Evolutionary conservation across 306 rosid genomes (phyloP), one percentile per base, ranked within the genome.

Genomic region (Lotus japonicus): DNA sequence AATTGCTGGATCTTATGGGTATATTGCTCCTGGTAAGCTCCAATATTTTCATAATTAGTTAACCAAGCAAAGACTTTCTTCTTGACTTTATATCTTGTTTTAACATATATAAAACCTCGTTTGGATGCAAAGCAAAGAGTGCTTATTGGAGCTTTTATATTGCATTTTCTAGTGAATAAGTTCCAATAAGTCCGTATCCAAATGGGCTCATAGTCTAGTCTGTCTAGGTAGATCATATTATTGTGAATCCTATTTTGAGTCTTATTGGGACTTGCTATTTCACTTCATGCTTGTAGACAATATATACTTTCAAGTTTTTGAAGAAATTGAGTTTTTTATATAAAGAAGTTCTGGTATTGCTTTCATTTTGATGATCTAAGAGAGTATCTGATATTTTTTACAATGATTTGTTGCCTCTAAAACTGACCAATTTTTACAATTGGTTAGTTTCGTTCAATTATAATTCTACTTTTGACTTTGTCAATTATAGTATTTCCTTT

Each of bases 1-100:
- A 9, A 95, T 95, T 77, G 99, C 99, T 35, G 99, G 99, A 55
- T 95, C 99, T 8, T 95, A 95, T 79, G 99, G 99, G 2, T 95
- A 95, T 71, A 95, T 95, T 58, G 99, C 99, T 76, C 99, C 99
- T 28, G 99, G 97, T 95, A 84, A 71, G 85, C 72, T 73, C 74
- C 41, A 59, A 6, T 11, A 43, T 8, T 57, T 48, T 41, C 6
- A 12, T 56, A 31, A 51, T 58, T 54, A 53, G 46, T 16, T 53
- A 44, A 42, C 55, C 14, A 48, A 48, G 5, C 53, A 62, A 19
- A 48, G 10, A 19, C 5, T 45, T 52, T 9, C 4, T 33, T 55
- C 23, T 54, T 53, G 6, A 50, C 53, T 39, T 66, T 15, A 4
- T 23, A 48, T 19, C 43, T 38, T 7, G 33, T 75, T 66, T 54